Base-by-base conservation (phyloP, 2,329 filamentous ascomycete genomes). In the Aaosphaeria arxii region DNA sequence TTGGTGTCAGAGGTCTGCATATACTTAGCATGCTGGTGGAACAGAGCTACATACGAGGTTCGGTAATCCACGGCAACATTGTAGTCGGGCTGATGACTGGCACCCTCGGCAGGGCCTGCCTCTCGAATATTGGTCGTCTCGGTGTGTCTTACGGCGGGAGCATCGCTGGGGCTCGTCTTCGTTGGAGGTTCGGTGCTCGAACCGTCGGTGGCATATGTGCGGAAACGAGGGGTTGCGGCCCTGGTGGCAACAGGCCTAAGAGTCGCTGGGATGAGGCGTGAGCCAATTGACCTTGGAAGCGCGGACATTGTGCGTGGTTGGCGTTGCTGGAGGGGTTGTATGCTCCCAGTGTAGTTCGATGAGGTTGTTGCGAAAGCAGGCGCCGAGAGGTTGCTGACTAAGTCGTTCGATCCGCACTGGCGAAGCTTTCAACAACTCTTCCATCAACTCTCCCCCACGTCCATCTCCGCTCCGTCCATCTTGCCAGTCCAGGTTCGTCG, bases 31-130 rank as follows among this genome's bases (percentile, higher is more conserved):
- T 11, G 9, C 11, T 9, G 41, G 38, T 33, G 48, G 30, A 40
- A 42, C 41, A 36, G 33, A n/a, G 7, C 28, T 53, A 63, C 86
- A 69, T 82, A 96, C 91, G 91, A 96, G 56, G 90, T 95, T 54
- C 88, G 88, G 74, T 91, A 91, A 74, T 97, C 92, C 61, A 88
- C 80, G 44, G 85, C 85, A 40, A 86, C 87, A 57, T 81, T 80
- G 71, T 95, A 96, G 69, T 96, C 87, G 52, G 89, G 90, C 61
- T 88, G 80, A 70, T 94, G 89, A 57, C 77, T 78, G 56, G 78
- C 70, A 64, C 77, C 73, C 61, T 80, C 73, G 9, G 71, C 65
- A 33, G 80, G 70, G 24, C 64, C 69, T 55, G 83, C 73, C 57
- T 78, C 67, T 50, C 73, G 74, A 57, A 80, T 76, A 69, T 82